Base-by-base conservation (phyloP, 306 rosid species). In the Carpinus fangiana region DNA sequence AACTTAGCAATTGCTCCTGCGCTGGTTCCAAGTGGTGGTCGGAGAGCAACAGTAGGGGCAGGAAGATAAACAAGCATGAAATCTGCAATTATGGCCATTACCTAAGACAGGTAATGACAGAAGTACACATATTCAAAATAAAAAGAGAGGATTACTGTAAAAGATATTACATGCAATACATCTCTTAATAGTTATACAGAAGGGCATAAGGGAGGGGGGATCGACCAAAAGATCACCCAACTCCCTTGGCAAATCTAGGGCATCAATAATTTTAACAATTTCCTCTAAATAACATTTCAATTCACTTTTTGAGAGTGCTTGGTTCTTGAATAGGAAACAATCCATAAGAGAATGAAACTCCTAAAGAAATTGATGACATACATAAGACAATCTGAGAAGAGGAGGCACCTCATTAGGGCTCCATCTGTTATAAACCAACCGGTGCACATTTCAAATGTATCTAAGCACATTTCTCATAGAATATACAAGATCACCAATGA, bases 21-120 rank as follows among this genome's bases (percentile, higher is more conserved):
- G 59, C 72, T 85, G 76, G 82, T 69, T 52, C 86, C 89, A 36
- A 93, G 92, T 41, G 99, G 90, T 3, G 91, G 79, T 73, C 90
- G 83, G 76, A 95, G 97, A 14, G 98, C 82, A 36, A 95, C 91
- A 26, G 98, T 92, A 31, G 98, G 98, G 16, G 98, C 98, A 70
- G 88, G 93, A 69, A 92, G 93, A 87, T 87, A 95, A 76, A 92
- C 97, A 81, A 94, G 87, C 98, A 92, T 94, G 89, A 94, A 94
- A 89, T 94, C 98, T 76, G 97, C 98, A 76, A 89, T 68, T 76
- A 94, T 80, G 81, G 98, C 98, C 98, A 94, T 94, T 80, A 86
- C 93, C 98, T 94, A 70, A 71, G 75, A 66, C 73, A 71, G 73
- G 46, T 14, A 73, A 23, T 55, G 54, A 72, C 26, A 50, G 43